Evolutionary conservation across 345 rosid species (phyloP).

Genomic region (Eucalyptus tenuipes): DNA sequence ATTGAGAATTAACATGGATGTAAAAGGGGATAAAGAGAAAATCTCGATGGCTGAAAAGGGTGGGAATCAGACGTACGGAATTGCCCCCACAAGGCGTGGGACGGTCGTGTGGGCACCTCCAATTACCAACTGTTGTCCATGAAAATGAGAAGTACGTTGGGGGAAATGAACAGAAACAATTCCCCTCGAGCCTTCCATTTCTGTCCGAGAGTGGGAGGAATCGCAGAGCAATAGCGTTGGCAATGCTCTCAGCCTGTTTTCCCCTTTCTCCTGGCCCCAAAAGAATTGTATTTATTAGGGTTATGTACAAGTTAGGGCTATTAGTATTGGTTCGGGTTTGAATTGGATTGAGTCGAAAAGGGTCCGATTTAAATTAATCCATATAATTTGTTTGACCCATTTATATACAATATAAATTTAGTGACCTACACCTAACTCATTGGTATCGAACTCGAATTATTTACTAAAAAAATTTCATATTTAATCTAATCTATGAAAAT

Average conservation of each 20-base stretch:
- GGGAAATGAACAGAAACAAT: background rate
- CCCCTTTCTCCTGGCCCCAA: background rate
- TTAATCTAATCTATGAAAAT: background rate
- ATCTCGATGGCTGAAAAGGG: background rate
- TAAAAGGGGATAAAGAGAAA: background rate
- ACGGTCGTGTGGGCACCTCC: background rate
- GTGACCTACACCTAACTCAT: background rate
- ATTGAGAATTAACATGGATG: background rate
- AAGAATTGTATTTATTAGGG: background rate
- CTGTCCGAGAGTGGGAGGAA: background rate
- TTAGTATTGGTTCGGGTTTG: background rate
- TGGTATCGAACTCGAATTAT: too few species aligned
- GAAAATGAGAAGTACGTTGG: background rate
- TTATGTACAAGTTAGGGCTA: background rate
- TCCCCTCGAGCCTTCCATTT: background rate
- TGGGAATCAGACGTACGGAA: background rate
- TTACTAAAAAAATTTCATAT: background rate
- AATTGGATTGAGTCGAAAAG: background rate
- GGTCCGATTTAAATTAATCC: rapidly evolving
- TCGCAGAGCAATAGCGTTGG: background rate
- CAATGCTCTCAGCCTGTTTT: background rate
- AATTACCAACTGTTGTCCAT: background rate
- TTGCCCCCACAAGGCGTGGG: background rate
- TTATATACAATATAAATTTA: too few species aligned
- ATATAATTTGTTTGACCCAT: background rate